These are phyloP conservation scores for Backusella australiensis DNA, from an alignment of 192 early-diverging fungal genomes.

Conservation along the genomic window DNA sequence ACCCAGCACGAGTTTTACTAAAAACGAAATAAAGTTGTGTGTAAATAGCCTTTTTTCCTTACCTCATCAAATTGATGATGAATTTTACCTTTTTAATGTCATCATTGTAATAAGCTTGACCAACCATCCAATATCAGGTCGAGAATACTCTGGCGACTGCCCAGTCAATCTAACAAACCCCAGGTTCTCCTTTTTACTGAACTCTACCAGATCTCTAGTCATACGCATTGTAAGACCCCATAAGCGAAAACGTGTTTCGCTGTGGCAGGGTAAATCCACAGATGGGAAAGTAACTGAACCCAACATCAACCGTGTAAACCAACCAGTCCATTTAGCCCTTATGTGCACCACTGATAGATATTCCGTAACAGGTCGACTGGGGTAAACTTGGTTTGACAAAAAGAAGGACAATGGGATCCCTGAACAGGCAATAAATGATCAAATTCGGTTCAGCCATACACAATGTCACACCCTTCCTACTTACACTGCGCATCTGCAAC, in stretches of 20 bases:
- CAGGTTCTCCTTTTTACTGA: slow-evolving; percentile 1
- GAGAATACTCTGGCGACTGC: slow-evolving; percentile 12
- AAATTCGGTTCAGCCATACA: background rate
- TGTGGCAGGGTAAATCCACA: slow-evolving; percentile 22
- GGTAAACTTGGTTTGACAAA: slow-evolving; percentile 8
- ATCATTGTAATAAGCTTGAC: background rate
- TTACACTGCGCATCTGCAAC: slow-evolving; percentile 34
- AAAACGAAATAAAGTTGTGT: background rate
- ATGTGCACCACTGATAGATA: slow-evolving; percentile 4
- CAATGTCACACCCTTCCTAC: background rate
- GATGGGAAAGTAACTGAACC: slow-evolving; percentile 30
- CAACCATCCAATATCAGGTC: slow-evolving; percentile 19
- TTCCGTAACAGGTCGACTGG: slow-evolving; percentile 9
- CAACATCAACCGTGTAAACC: slow-evolving; percentile 14
- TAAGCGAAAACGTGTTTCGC: slow-evolving; percentile 11
- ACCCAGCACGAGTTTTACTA: slow-evolving; percentile 6
- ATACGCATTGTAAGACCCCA: slow-evolving; percentile 36
- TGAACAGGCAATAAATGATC: background rate
- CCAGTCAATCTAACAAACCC: slow-evolving; percentile 7
- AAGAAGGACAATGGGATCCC: slow-evolving; percentile 35
- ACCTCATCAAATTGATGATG: background rate
- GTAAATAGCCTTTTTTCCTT: background rate
- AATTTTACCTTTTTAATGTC: background rate
- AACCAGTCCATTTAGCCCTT: background rate
- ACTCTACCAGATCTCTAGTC: slow-evolving; percentile 22